Evolutionary conservation across 257 asterid genomes (phyloP).

Genomic region (Solanum sejunctum): DNA sequence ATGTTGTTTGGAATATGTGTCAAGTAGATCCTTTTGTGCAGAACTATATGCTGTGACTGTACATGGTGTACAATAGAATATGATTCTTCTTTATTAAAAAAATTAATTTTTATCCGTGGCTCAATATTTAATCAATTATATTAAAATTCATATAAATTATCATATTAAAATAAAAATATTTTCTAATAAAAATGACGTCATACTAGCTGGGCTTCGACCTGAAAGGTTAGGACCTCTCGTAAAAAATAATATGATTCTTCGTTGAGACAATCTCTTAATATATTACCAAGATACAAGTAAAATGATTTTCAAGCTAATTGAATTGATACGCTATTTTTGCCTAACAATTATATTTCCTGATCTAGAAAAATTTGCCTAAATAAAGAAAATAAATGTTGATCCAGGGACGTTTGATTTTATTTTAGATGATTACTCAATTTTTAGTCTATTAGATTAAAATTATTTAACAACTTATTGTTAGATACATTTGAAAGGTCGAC

Average conservation of each 20-base stretch:
- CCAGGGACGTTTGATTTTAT: background rate
- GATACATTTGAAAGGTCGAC: no score
- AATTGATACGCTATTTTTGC: slow-evolving; percentile 1
- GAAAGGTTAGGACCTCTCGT: background rate
- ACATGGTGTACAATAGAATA: slow-evolving; percentile 12
- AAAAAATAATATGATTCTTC: slow-evolving; percentile 16
- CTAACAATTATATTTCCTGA: slow-evolving; percentile 18
- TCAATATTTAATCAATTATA: background rate
- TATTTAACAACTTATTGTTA: no score
- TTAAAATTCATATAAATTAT: background rate
- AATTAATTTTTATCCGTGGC: background rate
- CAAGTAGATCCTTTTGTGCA: background rate
- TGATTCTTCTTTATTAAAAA: slow-evolving; percentile 11
- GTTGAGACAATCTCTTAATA: slow-evolving; percentile 4
- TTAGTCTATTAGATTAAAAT: background rate
- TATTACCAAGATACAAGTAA: background rate
- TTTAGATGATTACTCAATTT: background rate
- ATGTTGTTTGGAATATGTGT: background rate
- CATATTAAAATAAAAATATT: background rate
- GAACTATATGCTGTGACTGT: slow-evolving; percentile 8
- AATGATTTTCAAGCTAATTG: slow-evolving; percentile 7
- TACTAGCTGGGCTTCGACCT: background rate
- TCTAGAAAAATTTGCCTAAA: slow-evolving; percentile 7
- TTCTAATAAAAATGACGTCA: background rate
- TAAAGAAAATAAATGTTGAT: background rate